Conservation (phyloP, 495 filamentous ascomycete species). For the Penicillium samsonianum region DNA sequence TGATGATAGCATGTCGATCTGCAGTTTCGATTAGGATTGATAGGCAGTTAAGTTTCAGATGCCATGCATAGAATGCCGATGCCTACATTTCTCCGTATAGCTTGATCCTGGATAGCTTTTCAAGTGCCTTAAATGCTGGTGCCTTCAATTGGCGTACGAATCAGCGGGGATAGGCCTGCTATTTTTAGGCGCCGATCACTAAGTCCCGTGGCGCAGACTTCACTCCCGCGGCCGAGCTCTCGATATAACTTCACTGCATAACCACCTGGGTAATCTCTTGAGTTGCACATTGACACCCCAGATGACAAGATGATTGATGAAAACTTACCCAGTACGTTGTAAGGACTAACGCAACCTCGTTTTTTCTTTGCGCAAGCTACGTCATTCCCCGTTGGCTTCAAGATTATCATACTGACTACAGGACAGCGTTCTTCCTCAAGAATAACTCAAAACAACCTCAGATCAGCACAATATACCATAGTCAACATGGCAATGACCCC, state of each 20-base stretch:
- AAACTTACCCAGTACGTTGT: constrained; percentile 71
- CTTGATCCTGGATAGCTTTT: too few relatives aligned
- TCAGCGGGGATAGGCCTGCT: constrained; percentile 7
- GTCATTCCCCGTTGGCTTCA: constrained; percentile 36
- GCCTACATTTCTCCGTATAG: constrained; percentile 5
- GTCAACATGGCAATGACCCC: constrained; percentile 78
- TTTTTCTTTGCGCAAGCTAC: constrained; percentile 8
- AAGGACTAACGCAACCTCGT: constrained; percentile 24
- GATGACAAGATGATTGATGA: constrained; percentile 79
- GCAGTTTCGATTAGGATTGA: too few relatives aligned
- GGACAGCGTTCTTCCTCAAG: constrained; percentile 65
- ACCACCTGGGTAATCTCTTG: neutral
- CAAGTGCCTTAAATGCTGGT: constrained; percentile 12
- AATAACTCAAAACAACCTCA: constrained; percentile 50
- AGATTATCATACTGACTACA: constrained; percentile 33
- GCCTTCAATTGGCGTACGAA: constrained; percentile 6
- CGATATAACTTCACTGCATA: constrained; percentile 4
- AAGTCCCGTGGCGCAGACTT: constrained; percentile 26
- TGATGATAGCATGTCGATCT: too few relatives aligned
- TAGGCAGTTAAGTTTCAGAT: neutral
- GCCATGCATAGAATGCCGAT: neutral
- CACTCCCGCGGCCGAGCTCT: neutral
- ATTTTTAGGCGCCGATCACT: constrained; percentile 30
- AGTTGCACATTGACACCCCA: neutral
- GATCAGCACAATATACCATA: constrained; percentile 65